Evolutionary conservation across 208 protist species (phyloP).

Genomic region (Leishmania gerbilli): DNA sequence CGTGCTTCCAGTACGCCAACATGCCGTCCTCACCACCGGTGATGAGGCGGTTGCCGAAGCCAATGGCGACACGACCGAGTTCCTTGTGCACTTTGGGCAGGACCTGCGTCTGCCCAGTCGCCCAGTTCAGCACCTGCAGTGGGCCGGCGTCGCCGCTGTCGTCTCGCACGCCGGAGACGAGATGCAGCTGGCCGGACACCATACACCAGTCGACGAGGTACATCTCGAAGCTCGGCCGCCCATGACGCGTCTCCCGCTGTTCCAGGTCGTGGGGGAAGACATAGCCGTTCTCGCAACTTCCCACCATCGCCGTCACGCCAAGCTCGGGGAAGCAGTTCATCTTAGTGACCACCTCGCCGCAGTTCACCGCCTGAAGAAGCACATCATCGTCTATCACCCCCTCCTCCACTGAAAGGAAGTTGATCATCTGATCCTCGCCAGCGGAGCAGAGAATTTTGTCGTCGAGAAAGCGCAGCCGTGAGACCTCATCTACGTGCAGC

Average conservation of each 20-base stretch:
- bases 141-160: slow-evolving; percentile 75
- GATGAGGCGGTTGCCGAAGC: slow-evolving; percentile 68
- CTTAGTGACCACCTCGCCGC: slow-evolving; percentile 74
- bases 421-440: slow-evolving; percentile 90
- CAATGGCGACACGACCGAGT: slow-evolving; percentile 67
- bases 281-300: slow-evolving; percentile 87
- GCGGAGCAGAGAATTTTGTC: slow-evolving; percentile 70
- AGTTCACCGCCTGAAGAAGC: slow-evolving; percentile 68
- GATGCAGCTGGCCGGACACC: slow-evolving; percentile 44
- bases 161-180: slow-evolving; percentile 67
- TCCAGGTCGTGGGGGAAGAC: slow-evolving; percentile 67
- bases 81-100: slow-evolving; percentile 59
- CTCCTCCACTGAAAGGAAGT: slow-evolving; percentile 59
- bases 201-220: slow-evolving; percentile 84
- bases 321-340: slow-evolving; percentile 69
- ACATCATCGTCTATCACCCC: slow-evolving; percentile 77
- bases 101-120: slow-evolving; percentile 25
- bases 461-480: slow-evolving; percentile 70
- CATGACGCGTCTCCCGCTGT: slow-evolving; percentile 43
- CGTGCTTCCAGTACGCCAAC: slow-evolving; percentile 67
- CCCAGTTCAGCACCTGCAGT: slow-evolving; percentile 55
- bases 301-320: slow-evolving; percentile 50
- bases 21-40: slow-evolving; percentile 84
- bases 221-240: slow-evolving; percentile 51
- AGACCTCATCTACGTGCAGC: slow-evolving; percentile 86